Evolutionary conservation across 129 eudicot genomes (phyloP).

Genomic region (Flaveria ramosissima): DNA sequence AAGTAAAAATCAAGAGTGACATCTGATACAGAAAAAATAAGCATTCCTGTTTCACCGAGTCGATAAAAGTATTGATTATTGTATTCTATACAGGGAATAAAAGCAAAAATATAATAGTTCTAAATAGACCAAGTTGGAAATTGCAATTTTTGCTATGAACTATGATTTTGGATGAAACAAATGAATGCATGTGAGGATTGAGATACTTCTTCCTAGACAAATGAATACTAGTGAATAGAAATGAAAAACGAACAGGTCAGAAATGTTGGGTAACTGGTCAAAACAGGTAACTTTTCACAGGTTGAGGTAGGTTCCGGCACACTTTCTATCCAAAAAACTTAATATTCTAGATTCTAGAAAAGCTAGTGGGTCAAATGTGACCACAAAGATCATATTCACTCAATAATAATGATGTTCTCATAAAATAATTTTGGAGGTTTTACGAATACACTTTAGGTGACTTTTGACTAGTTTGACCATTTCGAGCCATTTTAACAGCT

Average conservation of each 20-base stretch:
- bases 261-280: no score
- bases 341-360: not conserved
- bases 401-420: not conserved
- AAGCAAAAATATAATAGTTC: conserved; percentile 6
- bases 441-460: not conserved
- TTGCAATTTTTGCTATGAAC: conserved; percentile 11
- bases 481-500: not conserved
- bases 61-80: not conserved
- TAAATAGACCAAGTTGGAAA: not conserved
- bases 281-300: not conserved
- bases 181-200: not conserved
- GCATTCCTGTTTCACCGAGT: not conserved
- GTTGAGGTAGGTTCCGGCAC: not conserved
- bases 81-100: not conserved
- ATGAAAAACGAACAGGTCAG: not conserved
- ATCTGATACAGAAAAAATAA: conserved; percentile 4
- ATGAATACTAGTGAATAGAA: not conserved
- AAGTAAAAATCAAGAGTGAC: conserved; percentile 20
- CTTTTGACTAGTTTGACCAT: not conserved
- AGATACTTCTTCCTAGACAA: not conserved
- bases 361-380: not conserved
- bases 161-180: not conserved
- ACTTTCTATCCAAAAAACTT: not conserved
- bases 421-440: not conserved
- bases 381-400: not conserved